phyloP scores from a whole-genome alignment of 148 eudicot species.

The Mesembryanthemum crystallinum region DNA sequence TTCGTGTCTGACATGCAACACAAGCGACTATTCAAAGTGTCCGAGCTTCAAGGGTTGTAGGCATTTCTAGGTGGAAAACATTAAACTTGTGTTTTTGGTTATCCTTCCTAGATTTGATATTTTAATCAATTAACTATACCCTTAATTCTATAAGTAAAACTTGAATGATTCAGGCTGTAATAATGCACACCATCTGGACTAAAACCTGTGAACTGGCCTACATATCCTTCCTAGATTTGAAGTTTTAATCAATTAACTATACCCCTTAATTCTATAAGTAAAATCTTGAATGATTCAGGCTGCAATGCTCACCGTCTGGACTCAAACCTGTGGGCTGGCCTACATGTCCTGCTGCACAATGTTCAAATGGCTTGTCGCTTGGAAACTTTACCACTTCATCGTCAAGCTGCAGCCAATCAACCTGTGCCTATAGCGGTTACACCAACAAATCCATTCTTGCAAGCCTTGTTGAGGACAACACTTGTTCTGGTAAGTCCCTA shows the following conservation, averaged over 20 bases:
- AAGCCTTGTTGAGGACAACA: constrained; percentile 32
- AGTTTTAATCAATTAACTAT: too few relatives aligned
- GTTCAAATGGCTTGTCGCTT: constrained; percentile 34
- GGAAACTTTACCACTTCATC: constrained; percentile 44
- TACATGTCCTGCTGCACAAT: constrained; percentile 46
- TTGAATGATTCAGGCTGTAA: too few relatives aligned
- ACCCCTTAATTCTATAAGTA: too few relatives aligned
- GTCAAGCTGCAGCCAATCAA: constrained; percentile 42
- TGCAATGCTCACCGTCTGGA: constrained; percentile 58
- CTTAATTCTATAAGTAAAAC: too few relatives aligned
- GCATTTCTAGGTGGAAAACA: neutral
- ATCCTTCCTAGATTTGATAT: too few relatives aligned
- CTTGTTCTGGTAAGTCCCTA: constrained; percentile 56
- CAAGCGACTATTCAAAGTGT: too few relatives aligned
- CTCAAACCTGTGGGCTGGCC: constrained; percentile 45
- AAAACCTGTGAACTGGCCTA: too few relatives aligned
- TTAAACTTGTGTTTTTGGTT: neutral
- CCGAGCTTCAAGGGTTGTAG: too few relatives aligned
- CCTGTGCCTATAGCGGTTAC: constrained; percentile 75
- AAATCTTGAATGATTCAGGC: constrained; percentile 30
- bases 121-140: too few relatives aligned
- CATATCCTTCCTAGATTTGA: too few relatives aligned
- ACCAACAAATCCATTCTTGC: constrained; percentile 42
- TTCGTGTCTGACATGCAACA: too few relatives aligned
- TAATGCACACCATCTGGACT: too few relatives aligned